Evolutionary conservation across 768 basidiomycete species (phyloP), one percentile per base, ranked within the genome.

Genomic region (Lactarius pseudohatsudake): DNA sequence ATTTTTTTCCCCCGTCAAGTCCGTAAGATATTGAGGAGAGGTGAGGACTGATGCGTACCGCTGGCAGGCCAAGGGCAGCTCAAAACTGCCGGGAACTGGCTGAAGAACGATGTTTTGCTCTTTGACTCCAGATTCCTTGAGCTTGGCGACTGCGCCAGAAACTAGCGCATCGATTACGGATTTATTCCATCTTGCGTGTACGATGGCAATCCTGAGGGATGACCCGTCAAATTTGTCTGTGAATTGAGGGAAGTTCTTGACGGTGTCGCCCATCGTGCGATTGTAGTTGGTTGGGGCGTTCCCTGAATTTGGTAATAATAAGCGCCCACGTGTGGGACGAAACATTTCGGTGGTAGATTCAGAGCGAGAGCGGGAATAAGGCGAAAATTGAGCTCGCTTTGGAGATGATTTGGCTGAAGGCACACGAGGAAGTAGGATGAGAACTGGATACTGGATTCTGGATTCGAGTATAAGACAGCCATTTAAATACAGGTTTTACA

Each of bases 181-280:
- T 71, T 86, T 87, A 81, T 99, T 99, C 97, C 97, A 99, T 79
- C 95, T 82, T 20, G 94, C 94, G 75, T 98, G 96, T 8, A 98
- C 91, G 74, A 98, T 96, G 73, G 92, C 92, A 61, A 97, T 79
- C 64, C 96, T 89, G 61, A 96, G 83, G 32, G 81, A 68, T 2
- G 92, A 89, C 60, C 96, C 96, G 73, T 98, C 92, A 81, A 86
- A 84, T 41, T 83, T 77, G 47, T 78, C 80, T 60, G 85, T 75
- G 43, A 90, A 83, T 57, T 84, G 81, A 18, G 83, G 79, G 59
- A 87, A 83, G 47, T 92, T 91, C 80, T 96, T 96, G 84, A 96
- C 88, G 71, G 88, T 81, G n/a, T 63, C 68, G 47, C 57, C 20
- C 69, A 70, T 70, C 32, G 59, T 53, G 7, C 50, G 50, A 26